These are phyloP conservation scores for Spathaspora sp. DNA, from an alignment of 805 yeast genomes.

Conservation along the genomic window DNA sequence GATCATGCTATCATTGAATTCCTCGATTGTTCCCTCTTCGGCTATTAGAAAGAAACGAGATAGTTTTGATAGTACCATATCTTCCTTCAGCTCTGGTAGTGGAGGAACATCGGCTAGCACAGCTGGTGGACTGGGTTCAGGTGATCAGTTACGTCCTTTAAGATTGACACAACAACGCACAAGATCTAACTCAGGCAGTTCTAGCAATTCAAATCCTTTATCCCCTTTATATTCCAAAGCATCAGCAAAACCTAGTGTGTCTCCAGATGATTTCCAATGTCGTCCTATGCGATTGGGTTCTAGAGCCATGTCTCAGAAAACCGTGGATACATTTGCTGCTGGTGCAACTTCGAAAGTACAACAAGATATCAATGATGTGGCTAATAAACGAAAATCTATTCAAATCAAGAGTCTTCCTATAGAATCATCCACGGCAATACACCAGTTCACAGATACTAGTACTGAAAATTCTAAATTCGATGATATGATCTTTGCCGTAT, in stretches of 20 bases:
- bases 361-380: neutral
- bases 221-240: neutral
- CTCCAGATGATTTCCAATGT: conserved; percentile 30
- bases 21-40: neutral
- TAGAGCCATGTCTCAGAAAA: neutral
- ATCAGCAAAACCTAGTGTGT: neutral
- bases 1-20: neutral
- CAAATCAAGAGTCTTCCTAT: conserved; percentile 38
- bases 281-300: conserved; percentile 32
- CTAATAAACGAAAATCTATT: conserved; percentile 20
- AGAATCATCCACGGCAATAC: conserved; percentile 1
- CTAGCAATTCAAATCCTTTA: neutral
- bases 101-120: neutral
- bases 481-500: conserved; percentile 69
- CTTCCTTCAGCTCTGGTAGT: neutral
- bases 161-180: conserved; percentile 23
- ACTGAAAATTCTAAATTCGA: conserved; percentile 10
- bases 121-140: neutral
- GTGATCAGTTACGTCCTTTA: conserved; percentile 21
- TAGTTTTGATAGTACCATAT: neutral
- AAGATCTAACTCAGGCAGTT: conserved; percentile 2
- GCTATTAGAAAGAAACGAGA: neutral
- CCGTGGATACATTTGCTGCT: neutral
- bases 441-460: neutral
- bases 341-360: too few relatives aligned